Conservation (phyloP, 768 basidiomycete species). For the Boletus pseudopeckii region DNA sequence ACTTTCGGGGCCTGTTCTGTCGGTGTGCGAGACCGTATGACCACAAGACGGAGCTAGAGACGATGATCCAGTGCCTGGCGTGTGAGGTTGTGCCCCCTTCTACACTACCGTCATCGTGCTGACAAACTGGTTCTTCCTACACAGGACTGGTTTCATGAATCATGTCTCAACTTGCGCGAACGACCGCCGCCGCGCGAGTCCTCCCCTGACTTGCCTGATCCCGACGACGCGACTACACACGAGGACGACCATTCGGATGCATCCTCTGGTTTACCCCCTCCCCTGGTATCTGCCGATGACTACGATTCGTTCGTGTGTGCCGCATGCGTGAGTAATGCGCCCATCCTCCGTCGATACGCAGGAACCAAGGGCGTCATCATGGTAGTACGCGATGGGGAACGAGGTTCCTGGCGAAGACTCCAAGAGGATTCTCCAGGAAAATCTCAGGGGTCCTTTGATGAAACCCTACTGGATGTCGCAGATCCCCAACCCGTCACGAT, state of each 20-base stretch:
- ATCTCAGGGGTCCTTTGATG: background rate
- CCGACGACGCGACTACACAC: conserved; percentile 12
- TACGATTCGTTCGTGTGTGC: conserved; percentile 79
- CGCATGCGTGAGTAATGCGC: conserved; percentile 56
- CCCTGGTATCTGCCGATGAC: conserved; percentile 61
- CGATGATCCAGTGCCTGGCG: conserved; percentile 84
- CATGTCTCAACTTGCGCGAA: conserved; percentile 77
- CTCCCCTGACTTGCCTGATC: conserved; percentile 22
- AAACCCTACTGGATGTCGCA: conserved; percentile 25
- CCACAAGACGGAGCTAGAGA: conserved; percentile 68
- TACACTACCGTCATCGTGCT: background rate
- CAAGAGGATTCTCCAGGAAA: conserved; percentile 26
- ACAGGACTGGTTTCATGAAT: conserved; percentile 91
- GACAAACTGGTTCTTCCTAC: background rate
- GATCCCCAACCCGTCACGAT: conserved; percentile 14
- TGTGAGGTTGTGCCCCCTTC: conserved; percentile 58
- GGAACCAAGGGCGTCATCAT: conserved; percentile 68
- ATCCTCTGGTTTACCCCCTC: conserved; percentile 63
- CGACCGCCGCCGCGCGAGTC: conserved; percentile 50
- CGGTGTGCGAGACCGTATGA: conserved; percentile 73
- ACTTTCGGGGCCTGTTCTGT: conserved; percentile 71
- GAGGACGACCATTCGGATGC: conserved; percentile 57
- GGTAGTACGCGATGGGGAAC: conserved; percentile 51
- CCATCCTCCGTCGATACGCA: conserved; percentile 56
- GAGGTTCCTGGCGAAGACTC: conserved; percentile 52